A percentile compares a stretch with the other conserved stretches of the same genome.
These are phyloP conservation scores for Tillandsia leiboldiana DNA, from an alignment of 176 grass and related monocot species.

Conservation along the genomic window DNA sequence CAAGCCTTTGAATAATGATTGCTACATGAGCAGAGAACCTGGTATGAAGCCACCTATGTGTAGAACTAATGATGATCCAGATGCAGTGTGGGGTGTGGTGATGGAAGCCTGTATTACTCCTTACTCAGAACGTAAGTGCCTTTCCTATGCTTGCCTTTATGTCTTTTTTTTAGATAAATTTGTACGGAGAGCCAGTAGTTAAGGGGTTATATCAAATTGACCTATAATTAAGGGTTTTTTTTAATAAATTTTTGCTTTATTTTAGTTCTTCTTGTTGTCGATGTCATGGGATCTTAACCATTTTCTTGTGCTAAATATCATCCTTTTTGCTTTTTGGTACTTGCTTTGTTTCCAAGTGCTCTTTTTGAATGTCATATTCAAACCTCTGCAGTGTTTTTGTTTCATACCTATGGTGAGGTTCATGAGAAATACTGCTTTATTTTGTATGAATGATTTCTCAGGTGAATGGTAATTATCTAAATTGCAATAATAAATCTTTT, in stretches of 20 bases:
- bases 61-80: conserved; percentile 72
- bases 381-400: not conserved
- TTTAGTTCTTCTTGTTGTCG: not conserved
- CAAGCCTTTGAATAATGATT: conserved; percentile 94
- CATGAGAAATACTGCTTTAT: not conserved
- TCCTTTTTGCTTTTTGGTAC: not conserved
- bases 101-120: conserved; percentile 91
- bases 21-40: conserved; percentile 64
- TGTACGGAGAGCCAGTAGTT: not conserved
- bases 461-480: conserved; percentile 2
- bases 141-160: conserved; percentile 5
- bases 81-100: conserved; percentile 74
- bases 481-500: conserved; percentile 16
- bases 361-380: not conserved
- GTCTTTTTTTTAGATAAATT: conserved; percentile 3
- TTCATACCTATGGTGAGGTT: not conserved
- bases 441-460: not conserved
- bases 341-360: not conserved
- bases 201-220: too few relatives aligned
- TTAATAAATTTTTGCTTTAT: not conserved
- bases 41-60: conserved; percentile 74
- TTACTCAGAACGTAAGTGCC: conserved; percentile 77
- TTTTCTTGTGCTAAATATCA: not conserved
- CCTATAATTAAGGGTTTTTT: too few relatives aligned
- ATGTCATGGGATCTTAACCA: not conserved